phyloP scores from a whole-genome alignment of 176 grass and related monocot species.

The Thalia dealbata region DNA sequence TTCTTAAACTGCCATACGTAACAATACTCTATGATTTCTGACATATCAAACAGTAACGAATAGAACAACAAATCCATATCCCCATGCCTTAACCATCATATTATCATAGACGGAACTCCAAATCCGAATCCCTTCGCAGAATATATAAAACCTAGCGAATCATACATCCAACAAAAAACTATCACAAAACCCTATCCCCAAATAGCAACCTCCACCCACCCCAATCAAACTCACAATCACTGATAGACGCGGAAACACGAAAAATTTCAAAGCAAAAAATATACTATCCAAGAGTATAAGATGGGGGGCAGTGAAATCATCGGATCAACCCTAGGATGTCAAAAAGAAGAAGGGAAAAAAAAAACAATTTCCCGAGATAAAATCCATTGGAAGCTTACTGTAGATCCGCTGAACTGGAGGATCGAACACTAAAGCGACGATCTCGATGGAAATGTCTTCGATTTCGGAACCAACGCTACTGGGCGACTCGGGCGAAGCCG shows the following conservation, averaged over 20 bases:
- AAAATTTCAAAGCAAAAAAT: not conserved
- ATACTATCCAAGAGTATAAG: not conserved
- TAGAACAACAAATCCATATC: no score
- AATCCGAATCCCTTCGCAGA: not conserved
- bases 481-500: not conserved
- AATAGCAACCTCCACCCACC: not conserved
- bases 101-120: not conserved
- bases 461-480: not conserved
- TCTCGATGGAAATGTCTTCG: not conserved
- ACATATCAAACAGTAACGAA: no score
- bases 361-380: not conserved
- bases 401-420: not conserved
- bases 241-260: not conserved
- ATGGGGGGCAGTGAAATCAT: not conserved
- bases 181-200: not conserved
- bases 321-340: not conserved
- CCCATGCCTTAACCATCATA: not conserved
- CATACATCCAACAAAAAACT: not conserved
- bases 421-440: not conserved
- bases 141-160: not conserved
- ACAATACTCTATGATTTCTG: not conserved
- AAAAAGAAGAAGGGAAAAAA: not conserved
- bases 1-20: not conserved
- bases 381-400: not conserved
- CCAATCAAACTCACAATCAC: not conserved